A percentile compares a stretch with the other conserved stretches of the same genome.
Conservation (phyloP, 805 yeast species). For the Saccharomycopsis selenospora region DNA sequence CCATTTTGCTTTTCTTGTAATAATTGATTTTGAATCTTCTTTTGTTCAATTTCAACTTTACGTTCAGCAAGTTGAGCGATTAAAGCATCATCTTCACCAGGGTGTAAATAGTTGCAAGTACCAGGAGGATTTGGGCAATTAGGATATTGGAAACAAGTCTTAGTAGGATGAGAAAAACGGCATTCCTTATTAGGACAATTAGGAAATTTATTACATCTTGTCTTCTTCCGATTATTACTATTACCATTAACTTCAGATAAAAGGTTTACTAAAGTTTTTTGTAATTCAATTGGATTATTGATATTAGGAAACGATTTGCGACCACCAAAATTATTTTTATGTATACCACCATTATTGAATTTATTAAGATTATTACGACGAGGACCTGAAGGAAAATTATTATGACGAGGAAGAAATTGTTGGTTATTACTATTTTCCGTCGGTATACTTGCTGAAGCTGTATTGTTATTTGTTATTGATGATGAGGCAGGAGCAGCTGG, state of each 20-base stretch:
- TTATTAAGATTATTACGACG: conserved; percentile 6
- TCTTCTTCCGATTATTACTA: conserved; percentile 44
- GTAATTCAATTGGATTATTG: conserved; percentile 30
- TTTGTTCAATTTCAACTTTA: conserved; percentile 43
- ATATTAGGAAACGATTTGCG: conserved; percentile 23
- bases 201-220: conserved; percentile 67
- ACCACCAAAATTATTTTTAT: conserved; percentile 23
- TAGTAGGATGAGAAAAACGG: conserved; percentile 73
- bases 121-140: conserved; percentile 75
- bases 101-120: conserved; percentile 76
- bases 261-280: conserved; percentile 34
- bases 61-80: conserved; percentile 61
- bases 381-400: conserved; percentile 2
- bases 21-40: conserved; percentile 32
- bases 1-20: conserved; percentile 37
- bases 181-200: conserved; percentile 62
- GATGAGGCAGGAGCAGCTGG: conserved; percentile 15
- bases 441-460: conserved; percentile 17
- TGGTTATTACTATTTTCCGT: conserved; percentile 18
- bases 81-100: conserved; percentile 73
- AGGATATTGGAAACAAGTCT: conserved; percentile 65
- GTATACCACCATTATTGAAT: conserved; percentile 17
- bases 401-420: not conserved
- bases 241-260: conserved; percentile 28
- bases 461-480: conserved; percentile 22